Conservation (phyloP, 768 basidiomycete genomes). For the Nidula microcarpa region DNA sequence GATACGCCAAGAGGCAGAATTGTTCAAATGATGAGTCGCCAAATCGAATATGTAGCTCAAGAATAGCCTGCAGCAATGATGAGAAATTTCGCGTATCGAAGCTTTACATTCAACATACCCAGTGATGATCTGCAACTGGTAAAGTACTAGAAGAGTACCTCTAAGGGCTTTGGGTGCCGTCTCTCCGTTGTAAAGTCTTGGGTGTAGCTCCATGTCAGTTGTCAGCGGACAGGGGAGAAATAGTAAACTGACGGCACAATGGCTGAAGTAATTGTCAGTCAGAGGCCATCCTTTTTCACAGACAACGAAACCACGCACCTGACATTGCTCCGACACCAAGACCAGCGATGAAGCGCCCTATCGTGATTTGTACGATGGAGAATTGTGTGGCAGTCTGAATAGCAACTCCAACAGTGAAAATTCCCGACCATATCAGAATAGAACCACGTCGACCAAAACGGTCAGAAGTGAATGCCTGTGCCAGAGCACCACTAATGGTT, state of each 20-base stretch:
- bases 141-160: slow-evolving; percentile 67
- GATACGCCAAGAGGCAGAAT: slow-evolving; percentile 68
- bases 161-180: slow-evolving; percentile 73
- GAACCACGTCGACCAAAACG: slow-evolving; percentile 68
- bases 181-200: slow-evolving; percentile 71
- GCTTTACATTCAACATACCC: slow-evolving; percentile 38
- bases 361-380: slow-evolving; percentile 62
- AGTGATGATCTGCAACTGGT: slow-evolving; percentile 74
- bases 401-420: slow-evolving; percentile 68
- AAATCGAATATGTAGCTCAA: slow-evolving; percentile 70
- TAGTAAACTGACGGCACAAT: slow-evolving; percentile 42
- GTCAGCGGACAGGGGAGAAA: neutral
- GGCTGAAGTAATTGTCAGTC: slow-evolving; percentile 22
- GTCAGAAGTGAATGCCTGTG: slow-evolving; percentile 73
- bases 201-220: slow-evolving; percentile 17
- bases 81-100: neutral
- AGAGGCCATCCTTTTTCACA: neutral
- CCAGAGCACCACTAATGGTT: slow-evolving; percentile 51
- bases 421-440: slow-evolving; percentile 70
- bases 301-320: slow-evolving; percentile 29
- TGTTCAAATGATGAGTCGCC: slow-evolving; percentile 51
- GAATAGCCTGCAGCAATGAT: slow-evolving; percentile 50
- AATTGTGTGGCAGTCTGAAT: slow-evolving; percentile 65
- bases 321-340: slow-evolving; percentile 76
- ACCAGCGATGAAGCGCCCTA: slow-evolving; percentile 75